phyloP scores from a whole-genome alignment of 2,329 filamentous ascomycete genomes.

The Thelonectria rubi region DNA sequence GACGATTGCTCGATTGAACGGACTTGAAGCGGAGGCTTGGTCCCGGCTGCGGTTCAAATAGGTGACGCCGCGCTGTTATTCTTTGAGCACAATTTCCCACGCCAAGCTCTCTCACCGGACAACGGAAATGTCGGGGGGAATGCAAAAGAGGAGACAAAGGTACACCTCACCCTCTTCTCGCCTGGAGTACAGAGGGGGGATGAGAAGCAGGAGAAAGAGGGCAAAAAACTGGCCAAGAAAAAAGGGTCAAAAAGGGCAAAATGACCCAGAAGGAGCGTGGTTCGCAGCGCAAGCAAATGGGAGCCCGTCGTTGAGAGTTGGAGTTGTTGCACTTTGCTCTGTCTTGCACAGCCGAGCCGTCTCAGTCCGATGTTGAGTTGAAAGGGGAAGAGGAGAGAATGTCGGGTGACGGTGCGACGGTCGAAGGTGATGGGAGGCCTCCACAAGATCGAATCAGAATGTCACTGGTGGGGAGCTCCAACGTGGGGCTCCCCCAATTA shows the following conservation, averaged over 20 bases:
- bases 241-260: no score
- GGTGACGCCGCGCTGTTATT: not conserved
- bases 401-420: not conserved
- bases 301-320: not conserved
- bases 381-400: conserved; percentile 12
- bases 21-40: not conserved
- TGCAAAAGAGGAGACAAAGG: not conserved
- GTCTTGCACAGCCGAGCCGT: conserved; percentile 5
- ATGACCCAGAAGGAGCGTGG: conserved; percentile 6
- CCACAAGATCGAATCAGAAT: conserved; percentile 7
- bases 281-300: not conserved
- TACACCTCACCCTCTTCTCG: conserved; percentile 8
- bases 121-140: conserved; percentile 1
- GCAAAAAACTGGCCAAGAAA: not conserved
- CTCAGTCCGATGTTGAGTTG: not conserved
- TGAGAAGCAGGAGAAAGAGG: conserved; percentile 5
- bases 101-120: not conserved
- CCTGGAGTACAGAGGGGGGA: conserved; percentile 7
- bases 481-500: not conserved
- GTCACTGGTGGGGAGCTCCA: conserved; percentile 13
- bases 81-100: no score
- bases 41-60: conserved; percentile 1
- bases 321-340: not conserved
- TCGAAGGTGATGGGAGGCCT: conserved; percentile 8
- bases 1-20: not conserved